Evolutionary conservation across 257 asterid species (phyloP), one percentile per base, ranked within the genome.

Genomic region (Perilla frutescens): DNA sequence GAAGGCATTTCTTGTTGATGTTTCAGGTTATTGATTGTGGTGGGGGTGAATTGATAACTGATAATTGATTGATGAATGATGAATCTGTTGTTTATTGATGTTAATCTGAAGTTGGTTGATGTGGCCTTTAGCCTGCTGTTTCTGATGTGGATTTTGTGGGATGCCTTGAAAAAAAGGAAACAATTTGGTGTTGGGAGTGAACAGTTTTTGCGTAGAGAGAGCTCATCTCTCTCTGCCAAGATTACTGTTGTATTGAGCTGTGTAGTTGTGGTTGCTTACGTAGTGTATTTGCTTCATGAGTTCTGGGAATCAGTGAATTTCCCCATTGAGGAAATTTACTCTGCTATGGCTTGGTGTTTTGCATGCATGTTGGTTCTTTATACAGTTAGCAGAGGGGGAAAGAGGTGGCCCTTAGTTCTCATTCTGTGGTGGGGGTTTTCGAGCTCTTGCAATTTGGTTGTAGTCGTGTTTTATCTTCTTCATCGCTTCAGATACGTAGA

Each of bases 401-500:
- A 69, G 71, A 81, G 75, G 66, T 90, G 98, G 98, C 96, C 97
- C 20, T 76, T 73, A 10, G 77, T 86, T 63, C 90, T 92, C 49
- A 20, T 82, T 66, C 44, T 87, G 6, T 92, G 96, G 96, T 92
- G 98, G 98, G 51, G 82, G 2, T 78, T 81, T 84, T 79, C 90
- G 7, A 57, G 76, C 69, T 9, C 81, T 57, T 75, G 72, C 57
- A 73, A 71, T 62, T 77, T 77, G 40, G 37, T 90, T 26, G 12
- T 68, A 10, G 70, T 85, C 34, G 29, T 61, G 20, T 43, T 81
- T 68, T 85, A 70, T 72, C 49, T 80, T 63, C 72, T 88, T 26
- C 40, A 14, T 12, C 80, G 65, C 29, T 77, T 70, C 44, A 57
- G 74, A 10, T 66, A 74, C 31, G 12, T 80, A 3, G 29, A 73